These are phyloP conservation scores for Aschersonia sp. DNA, from an alignment of 2,329 filamentous ascomycete genomes.

Conservation along the genomic window DNA sequence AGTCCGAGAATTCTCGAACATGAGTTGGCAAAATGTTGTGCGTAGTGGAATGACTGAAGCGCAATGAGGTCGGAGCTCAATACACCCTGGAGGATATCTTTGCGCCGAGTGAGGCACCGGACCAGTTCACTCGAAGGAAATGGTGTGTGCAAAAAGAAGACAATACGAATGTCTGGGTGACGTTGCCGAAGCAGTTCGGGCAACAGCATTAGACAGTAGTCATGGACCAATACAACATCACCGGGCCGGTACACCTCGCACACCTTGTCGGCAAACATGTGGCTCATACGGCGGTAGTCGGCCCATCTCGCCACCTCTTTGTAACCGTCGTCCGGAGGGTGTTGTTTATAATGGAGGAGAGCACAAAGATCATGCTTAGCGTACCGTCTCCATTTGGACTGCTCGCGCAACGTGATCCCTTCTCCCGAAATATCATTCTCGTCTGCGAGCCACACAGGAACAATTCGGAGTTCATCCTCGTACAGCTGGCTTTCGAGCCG, in stretches of 20 bases:
- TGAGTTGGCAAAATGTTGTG: constrained; percentile 83
- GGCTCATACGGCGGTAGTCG: constrained; percentile 88
- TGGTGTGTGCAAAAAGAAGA: constrained; percentile 83
- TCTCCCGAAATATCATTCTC: constrained; percentile 41
- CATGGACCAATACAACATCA: constrained; percentile 82
- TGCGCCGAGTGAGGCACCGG: constrained; percentile 71
- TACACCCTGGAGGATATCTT: constrained; percentile 77
- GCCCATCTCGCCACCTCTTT: constrained; percentile 71
- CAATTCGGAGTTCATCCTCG: constrained; percentile 58
- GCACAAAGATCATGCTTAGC: constrained; percentile 86
- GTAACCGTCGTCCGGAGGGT: constrained; percentile 72
- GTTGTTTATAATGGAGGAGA: constrained; percentile 88
- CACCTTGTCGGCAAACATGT: constrained; percentile 79
- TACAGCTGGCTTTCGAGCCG: constrained; percentile 60
- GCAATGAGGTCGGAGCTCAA: constrained; percentile 83
- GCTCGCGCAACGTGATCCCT: constrained; percentile 56
- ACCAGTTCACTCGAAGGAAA: constrained; percentile 95
- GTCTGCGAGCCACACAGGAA: constrained; percentile 81
- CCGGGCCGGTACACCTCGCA: constrained; percentile 78
- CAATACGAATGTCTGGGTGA: constrained; percentile 77
- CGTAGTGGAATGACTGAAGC: constrained; percentile 90
- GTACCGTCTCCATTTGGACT: constrained; percentile 75
- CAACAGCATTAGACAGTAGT: constrained; percentile 83
- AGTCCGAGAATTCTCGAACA: constrained; percentile 81
- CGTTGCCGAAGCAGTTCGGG: constrained; percentile 77